A percentile compares a stretch with the other conserved stretches of the same genome.
These are phyloP conservation scores for Avena insularis DNA, from an alignment of 176 grass and related monocot species.

Conservation along the genomic window DNA sequence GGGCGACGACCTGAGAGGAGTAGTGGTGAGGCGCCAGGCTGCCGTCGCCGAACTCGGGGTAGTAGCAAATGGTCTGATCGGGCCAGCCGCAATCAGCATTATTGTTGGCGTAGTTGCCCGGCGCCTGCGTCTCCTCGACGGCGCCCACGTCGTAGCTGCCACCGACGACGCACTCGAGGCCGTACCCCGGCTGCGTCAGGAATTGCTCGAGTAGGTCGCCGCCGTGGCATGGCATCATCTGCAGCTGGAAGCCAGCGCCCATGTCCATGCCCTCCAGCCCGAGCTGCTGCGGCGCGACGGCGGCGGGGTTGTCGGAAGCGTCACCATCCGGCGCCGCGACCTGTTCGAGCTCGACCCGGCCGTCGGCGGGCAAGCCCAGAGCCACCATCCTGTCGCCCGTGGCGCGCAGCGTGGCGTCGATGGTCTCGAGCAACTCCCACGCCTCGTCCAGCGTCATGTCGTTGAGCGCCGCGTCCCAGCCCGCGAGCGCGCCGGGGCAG, in stretches of 20 bases:
- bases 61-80: neutral
- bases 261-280: neutral
- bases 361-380: neutral
- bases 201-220: neutral
- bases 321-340: neutral
- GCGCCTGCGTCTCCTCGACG: neutral
- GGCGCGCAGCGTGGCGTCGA: slow-evolving; percentile 27
- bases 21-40: neutral
- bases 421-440: neutral
- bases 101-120: neutral
- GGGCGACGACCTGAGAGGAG: neutral
- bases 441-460: neutral
- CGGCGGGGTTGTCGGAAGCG: neutral
- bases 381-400: neutral
- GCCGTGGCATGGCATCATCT: neutral
- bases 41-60: neutral
- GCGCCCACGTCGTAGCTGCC: neutral
- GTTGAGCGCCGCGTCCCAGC: slow-evolving; percentile 37
- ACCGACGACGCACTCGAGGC: neutral
- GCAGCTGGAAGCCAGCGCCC: neutral
- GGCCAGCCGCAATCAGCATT: neutral
- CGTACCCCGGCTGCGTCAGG: neutral
- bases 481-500: neutral
- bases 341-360: neutral
- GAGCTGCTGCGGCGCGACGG: neutral